Percentiles rank a stretch among this genome's conserved stretches.
These are phyloP conservation scores for Silene vulgaris DNA, from an alignment of 179 eudicot genomes.

Conservation along the genomic window DNA sequence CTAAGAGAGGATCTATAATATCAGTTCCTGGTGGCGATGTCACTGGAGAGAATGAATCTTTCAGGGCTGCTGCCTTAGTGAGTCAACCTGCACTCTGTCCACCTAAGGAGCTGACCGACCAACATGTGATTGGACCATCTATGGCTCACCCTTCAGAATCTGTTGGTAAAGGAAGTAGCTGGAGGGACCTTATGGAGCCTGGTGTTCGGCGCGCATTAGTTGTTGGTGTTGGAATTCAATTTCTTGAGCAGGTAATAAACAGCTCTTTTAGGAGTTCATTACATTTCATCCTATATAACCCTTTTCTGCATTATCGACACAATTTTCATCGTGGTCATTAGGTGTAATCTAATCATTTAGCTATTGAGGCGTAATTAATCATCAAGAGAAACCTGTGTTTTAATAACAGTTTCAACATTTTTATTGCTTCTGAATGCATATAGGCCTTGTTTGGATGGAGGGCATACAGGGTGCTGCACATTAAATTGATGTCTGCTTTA, in stretches of 20 bases:
- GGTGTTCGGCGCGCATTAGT: slow-evolving; percentile 72
- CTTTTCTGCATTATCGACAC: neutral
- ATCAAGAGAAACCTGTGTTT: too few species aligned
- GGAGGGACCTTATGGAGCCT: slow-evolving; percentile 67
- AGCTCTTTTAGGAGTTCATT: neutral
- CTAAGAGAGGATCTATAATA: slow-evolving; percentile 46
- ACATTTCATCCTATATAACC: neutral
- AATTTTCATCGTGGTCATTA: neutral
- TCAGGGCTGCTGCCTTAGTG: slow-evolving; percentile 73
- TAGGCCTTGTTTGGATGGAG: too few species aligned
- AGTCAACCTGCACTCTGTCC: slow-evolving; percentile 66
- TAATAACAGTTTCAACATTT: too few species aligned
- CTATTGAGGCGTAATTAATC: too few species aligned
- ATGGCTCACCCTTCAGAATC: slow-evolving; percentile 59
- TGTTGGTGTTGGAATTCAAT: slow-evolving; percentile 65
- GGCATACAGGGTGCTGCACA: too few species aligned
- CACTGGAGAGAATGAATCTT: slow-evolving; percentile 36
- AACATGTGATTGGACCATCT: slow-evolving; percentile 55
- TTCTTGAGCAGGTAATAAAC: slow-evolving; percentile 69
- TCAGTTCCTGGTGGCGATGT: slow-evolving; percentile 59
- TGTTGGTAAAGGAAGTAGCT: slow-evolving; percentile 42
- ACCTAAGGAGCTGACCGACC: slow-evolving; percentile 42
- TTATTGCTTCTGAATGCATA: too few species aligned
- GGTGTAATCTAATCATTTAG: too few species aligned
- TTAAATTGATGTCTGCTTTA: too few species aligned